Evolutionary conservation across 306 rosid species (phyloP).

Genomic region (Delonix regia): DNA sequence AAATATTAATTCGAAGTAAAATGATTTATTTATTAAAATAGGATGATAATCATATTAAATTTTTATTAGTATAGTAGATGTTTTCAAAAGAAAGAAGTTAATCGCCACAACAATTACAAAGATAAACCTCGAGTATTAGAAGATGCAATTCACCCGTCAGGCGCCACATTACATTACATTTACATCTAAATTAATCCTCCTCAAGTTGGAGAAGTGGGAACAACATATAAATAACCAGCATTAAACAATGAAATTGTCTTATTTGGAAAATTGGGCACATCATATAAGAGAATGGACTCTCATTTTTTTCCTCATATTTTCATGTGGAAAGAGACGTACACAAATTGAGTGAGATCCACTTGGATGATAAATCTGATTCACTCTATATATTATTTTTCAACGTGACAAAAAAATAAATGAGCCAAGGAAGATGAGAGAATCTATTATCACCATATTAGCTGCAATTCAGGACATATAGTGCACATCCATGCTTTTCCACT

Average conservation of each 20-base stretch:
- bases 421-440: no score
- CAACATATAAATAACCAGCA: background rate
- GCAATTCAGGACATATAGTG: constrained; percentile 62
- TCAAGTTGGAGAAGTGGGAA: background rate
- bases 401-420: no score
- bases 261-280: background rate
- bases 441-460: constrained; percentile 23
- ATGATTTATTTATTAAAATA: no score
- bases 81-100: background rate
- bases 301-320: no score
- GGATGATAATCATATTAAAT: no score
- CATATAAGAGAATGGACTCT: no score
- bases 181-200: background rate
- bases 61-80: no score
- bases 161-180: background rate
- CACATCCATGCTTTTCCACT: constrained; percentile 65
- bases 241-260: background rate
- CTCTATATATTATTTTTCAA: no score
- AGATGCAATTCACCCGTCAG: background rate
- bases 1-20: no score
- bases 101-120: background rate
- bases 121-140: background rate
- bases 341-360: no score
- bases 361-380: no score
- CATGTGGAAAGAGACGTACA: no score